Evolutionary conservation across 192 early-diverging fungal species (phyloP).

Genomic region (Rhizoclosmatium globosum): DNA sequence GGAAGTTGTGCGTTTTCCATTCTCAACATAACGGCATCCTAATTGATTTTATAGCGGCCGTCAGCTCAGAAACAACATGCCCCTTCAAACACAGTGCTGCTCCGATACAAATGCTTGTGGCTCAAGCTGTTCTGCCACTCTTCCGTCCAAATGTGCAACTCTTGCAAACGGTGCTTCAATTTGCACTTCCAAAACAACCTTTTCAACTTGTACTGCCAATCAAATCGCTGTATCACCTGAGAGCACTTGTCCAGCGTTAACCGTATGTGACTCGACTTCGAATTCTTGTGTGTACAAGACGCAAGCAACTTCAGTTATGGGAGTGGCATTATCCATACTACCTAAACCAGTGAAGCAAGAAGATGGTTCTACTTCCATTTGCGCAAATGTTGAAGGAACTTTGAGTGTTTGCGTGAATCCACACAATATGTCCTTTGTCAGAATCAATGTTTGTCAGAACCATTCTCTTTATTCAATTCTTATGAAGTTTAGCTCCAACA

Average conservation of each 20-base stretch:
- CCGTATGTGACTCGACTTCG: slow-evolving; percentile 7
- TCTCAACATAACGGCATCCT: neutral
- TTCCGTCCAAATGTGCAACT: neutral
- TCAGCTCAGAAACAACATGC: neutral
- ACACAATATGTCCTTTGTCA: neutral
- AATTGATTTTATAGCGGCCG: neutral
- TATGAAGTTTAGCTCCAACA: neutral
- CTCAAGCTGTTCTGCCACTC: neutral
- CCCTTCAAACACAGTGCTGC: slow-evolving; percentile 13
- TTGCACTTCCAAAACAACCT: slow-evolving; percentile 20
- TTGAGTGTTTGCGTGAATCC: slow-evolving; percentile 13
- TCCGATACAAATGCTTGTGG: slow-evolving; percentile 1
- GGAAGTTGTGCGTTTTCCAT: neutral
- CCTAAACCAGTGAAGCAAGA: neutral
- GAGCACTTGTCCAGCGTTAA: neutral
- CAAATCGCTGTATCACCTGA: neutral
- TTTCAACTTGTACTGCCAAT: neutral
- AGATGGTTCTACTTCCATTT: neutral
- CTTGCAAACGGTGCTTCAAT: neutral
- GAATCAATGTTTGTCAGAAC: neutral
- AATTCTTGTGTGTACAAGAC: slow-evolving; percentile 7
- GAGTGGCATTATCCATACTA: neutral
- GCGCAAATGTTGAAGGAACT: neutral
- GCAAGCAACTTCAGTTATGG: neutral
- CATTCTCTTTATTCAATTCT: neutral